Conservation (phyloP, 169 alveolate species). For the Babesia sp. region DNA sequence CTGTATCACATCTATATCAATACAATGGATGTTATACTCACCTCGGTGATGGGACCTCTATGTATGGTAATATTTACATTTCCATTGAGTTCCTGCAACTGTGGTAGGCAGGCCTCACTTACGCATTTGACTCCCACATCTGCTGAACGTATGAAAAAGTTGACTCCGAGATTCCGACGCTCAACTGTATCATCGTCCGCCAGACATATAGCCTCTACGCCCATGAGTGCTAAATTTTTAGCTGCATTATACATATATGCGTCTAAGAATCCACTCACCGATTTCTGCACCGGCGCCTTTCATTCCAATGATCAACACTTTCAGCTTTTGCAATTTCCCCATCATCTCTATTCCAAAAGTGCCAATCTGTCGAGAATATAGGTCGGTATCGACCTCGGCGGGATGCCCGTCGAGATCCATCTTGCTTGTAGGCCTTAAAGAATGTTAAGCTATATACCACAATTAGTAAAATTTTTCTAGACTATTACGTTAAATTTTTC, state of each 20-base stretch:
- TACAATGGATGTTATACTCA: background rate
- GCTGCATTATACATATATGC: conserved; percentile 87
- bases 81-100: conserved; percentile 90
- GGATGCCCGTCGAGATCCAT: conserved; percentile 46
- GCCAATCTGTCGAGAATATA: conserved; percentile 98
- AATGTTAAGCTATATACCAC: too few species aligned
- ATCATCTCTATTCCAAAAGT: conserved; percentile 98
- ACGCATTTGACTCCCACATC: conserved; percentile 84
- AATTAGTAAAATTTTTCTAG: too few species aligned
- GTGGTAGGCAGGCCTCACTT: conserved; percentile 86
- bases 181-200: conserved; percentile 86
- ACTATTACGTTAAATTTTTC: too few species aligned
- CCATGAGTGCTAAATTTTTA: conserved; percentile 94
- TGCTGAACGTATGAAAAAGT: conserved; percentile 89
- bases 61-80: conserved; percentile 81
- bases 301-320: conserved; percentile 92
- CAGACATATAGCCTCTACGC: conserved; percentile 90
- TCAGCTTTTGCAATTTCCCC: conserved; percentile 90
- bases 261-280: background rate
- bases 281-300: conserved; percentile 88
- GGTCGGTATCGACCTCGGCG: conserved; percentile 88
- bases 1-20: conserved; percentile 31
- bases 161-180: conserved; percentile 89
- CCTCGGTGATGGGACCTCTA: conserved; percentile 57
- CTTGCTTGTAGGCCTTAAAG: too few species aligned